Evolutionary conservation across 352 stramenopile genomes (phyloP).

Genomic region (Globisporangium solare): DNA sequence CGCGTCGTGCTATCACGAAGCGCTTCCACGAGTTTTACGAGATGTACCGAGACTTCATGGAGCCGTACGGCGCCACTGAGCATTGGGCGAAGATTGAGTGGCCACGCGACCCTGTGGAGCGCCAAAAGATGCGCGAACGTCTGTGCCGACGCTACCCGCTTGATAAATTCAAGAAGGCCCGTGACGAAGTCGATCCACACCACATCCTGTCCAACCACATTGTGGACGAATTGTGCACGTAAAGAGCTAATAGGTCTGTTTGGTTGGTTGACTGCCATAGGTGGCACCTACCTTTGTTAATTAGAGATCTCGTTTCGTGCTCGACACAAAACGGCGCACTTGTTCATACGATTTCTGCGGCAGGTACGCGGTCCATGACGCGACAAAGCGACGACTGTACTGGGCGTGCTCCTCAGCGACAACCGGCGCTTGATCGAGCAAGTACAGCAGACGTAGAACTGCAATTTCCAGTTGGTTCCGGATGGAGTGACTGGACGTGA

Average conservation of each 20-base stretch:
- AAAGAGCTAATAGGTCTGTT: not conserved
- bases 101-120: conserved; percentile 43
- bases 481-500: conserved; percentile 8
- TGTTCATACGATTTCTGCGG: conserved; percentile 18
- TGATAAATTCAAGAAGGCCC: conserved; percentile 85
- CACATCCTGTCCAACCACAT: conserved; percentile 90
- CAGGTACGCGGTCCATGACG: conserved; percentile 29
- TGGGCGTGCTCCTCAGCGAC: conserved; percentile 6
- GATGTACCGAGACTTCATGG: conserved; percentile 85
- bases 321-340: conserved; percentile 13
- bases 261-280: no score
- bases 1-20: conserved; percentile 78
- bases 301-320: conserved; percentile 2
- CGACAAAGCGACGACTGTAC: conserved; percentile 26
- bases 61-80: conserved; percentile 84
- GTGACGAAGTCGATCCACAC: conserved; percentile 90
- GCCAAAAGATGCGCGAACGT: conserved; percentile 51
- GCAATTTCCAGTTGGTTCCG: conserved; percentile 26
- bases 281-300: not conserved
- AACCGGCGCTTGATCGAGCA: conserved; percentile 15
- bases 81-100: conserved; percentile 98
- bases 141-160: conserved; percentile 85
- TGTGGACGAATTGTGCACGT: conserved; percentile 73
- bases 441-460: conserved; percentile 29
- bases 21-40: conserved; percentile 93